These are phyloP conservation scores for Furcasterigmium furcatum DNA, from an alignment of 2,329 filamentous ascomycete species.

Conservation along the genomic window DNA sequence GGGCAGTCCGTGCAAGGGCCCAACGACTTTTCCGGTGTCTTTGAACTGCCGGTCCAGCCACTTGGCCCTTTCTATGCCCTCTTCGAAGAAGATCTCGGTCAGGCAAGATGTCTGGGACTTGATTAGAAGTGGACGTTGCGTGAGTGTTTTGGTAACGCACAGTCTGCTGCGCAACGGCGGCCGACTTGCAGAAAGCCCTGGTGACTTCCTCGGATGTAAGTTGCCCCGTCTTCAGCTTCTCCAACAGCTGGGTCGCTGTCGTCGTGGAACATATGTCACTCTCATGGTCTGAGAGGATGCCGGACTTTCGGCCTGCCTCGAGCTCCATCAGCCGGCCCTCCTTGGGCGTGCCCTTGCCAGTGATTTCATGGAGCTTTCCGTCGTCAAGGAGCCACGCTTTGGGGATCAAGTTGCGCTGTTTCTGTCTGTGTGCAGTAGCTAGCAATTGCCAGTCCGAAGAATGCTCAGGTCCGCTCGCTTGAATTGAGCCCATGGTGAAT, in stretches of 20 bases:
- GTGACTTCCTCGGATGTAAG: constrained; percentile 19
- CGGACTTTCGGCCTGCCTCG: constrained; percentile 5
- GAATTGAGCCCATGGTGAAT: background rate
- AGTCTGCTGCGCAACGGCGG: constrained; percentile 22
- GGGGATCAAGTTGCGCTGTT: constrained; percentile 10
- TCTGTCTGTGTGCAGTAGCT: constrained; percentile 7
- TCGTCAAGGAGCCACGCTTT: constrained; percentile 8
- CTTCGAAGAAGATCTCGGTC: constrained; percentile 46
- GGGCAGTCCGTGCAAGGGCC: constrained; percentile 61
- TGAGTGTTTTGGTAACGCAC: background rate
- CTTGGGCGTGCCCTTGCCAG: constrained; percentile 4
- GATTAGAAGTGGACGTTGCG: background rate
- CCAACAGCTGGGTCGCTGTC: constrained; percentile 10
- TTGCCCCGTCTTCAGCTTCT: constrained; percentile 9
- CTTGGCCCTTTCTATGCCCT: constrained; percentile 39
- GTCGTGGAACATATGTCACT: constrained; percentile 15
- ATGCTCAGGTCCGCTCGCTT: background rate
- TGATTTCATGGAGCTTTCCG: constrained; percentile 2
- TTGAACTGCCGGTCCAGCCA: constrained; percentile 39
- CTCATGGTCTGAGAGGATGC: constrained; percentile 14
- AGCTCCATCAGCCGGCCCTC: constrained; percentile 10
- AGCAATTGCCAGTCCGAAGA: constrained; percentile 9
- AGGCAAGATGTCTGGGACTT: constrained; percentile 29
- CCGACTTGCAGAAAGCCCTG: constrained; percentile 20
- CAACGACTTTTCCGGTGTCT: constrained; percentile 37